Conservation (phyloP, 306 rosid genomes). For the Malus sylvestris region DNA sequence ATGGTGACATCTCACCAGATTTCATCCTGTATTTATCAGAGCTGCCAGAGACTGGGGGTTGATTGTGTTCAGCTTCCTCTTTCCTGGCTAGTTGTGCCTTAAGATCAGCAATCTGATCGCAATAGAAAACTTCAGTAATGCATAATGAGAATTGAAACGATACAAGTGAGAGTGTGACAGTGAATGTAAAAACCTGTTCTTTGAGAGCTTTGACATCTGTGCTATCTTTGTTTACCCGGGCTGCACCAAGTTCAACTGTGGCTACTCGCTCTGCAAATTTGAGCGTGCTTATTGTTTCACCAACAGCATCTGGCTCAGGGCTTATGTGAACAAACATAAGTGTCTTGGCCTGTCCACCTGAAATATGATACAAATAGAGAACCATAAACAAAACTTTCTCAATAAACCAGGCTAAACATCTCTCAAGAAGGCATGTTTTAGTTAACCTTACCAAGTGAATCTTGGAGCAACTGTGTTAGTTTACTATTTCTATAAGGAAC, state of each 20-base stretch:
- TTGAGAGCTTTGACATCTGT: conserved; percentile 83
- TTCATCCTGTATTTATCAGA: conserved; percentile 48
- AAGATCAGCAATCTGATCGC: conserved; percentile 63
- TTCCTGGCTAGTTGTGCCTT: conserved; percentile 72
- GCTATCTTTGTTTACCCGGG: conserved; percentile 79
- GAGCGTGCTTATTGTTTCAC: conserved; percentile 86
- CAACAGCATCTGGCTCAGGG: conserved; percentile 70
- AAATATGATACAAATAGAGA: conserved; percentile 13
- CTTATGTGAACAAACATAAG: conserved; percentile 96
- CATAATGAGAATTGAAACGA: neutral
- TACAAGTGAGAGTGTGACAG: neutral
- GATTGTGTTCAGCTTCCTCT: conserved; percentile 41
- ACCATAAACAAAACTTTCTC: neutral
- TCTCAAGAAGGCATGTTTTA: neutral
- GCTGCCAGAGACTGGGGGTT: conserved; percentile 41
- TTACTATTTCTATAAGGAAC: conserved; percentile 96
- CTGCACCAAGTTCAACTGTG: conserved; percentile 93
- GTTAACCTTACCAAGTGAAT: conserved; percentile 74
- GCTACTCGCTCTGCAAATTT: conserved; percentile 97
- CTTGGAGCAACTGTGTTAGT: conserved; percentile 93
- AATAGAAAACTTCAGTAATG: conserved; percentile 5
- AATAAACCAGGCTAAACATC: neutral
- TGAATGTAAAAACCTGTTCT: conserved; percentile 60
- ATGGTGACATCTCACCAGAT: conserved; percentile 51
- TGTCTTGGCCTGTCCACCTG: conserved; percentile 97